Evolutionary conservation across 768 basidiomycete genomes (phyloP).

Genomic region (Cyclocybe aegerita): DNA sequence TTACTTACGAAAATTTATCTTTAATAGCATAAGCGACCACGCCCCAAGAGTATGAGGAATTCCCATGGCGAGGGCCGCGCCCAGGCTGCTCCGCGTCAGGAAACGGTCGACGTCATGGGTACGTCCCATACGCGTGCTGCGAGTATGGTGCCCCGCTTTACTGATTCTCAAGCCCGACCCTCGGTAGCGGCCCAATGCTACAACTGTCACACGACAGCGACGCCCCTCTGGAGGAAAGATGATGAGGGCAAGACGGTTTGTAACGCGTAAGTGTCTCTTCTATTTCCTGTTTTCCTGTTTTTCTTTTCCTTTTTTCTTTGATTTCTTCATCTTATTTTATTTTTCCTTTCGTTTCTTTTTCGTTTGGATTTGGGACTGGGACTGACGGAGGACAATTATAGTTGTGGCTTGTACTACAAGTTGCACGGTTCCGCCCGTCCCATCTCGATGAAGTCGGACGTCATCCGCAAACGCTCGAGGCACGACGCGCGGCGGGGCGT

Average conservation of each 20-base stretch:
- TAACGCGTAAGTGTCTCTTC: constrained; percentile 68
- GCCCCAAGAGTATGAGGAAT: constrained; percentile 85
- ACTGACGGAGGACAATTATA: constrained; percentile 21
- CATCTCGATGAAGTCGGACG: constrained; percentile 89
- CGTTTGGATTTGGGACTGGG: too few species aligned
- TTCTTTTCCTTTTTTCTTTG: constrained; percentile 1
- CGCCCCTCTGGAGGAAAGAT: constrained; percentile 88
- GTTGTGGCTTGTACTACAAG: constrained; percentile 86
- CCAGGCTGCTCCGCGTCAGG: constrained; percentile 62
- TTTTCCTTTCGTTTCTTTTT: too few species aligned
- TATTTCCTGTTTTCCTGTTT: constrained; percentile 4
- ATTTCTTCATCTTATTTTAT: neutral
- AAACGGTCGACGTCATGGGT: constrained; percentile 75
- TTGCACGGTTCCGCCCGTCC: constrained; percentile 83
- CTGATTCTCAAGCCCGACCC: constrained; percentile 27
- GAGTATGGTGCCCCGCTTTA: constrained; percentile 23
- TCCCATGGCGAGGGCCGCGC: constrained; percentile 71
- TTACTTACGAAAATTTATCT: constrained; percentile 10
- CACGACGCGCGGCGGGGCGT: constrained; percentile 67
- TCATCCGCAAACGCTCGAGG: constrained; percentile 83
- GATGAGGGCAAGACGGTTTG: constrained; percentile 91
- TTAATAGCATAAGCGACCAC: constrained; percentile 78
- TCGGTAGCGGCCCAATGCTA: constrained; percentile 73
- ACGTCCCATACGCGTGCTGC: constrained; percentile 30
- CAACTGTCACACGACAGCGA: constrained; percentile 88